These are phyloP conservation scores for Asterophora parasitica DNA, from an alignment of 768 basidiomycete genomes.

Conservation along the genomic window DNA sequence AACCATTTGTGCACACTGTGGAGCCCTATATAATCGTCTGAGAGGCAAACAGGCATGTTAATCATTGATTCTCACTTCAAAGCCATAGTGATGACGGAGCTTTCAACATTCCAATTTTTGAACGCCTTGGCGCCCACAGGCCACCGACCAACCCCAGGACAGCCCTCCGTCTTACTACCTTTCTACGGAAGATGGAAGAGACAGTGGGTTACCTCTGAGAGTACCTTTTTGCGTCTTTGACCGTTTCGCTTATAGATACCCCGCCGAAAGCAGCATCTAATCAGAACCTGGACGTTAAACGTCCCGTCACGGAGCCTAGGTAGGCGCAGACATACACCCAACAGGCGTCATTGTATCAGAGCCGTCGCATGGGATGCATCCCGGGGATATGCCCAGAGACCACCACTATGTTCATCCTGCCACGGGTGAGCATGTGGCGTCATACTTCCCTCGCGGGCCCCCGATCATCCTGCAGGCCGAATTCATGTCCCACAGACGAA, in stretches of 20 bases:
- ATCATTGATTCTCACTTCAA: constrained; percentile 1
- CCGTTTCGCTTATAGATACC: not conserved
- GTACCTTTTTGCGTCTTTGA: not conserved
- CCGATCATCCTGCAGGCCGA: constrained; percentile 73
- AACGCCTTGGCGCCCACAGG: constrained; percentile 7
- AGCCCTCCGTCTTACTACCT: constrained; percentile 49
- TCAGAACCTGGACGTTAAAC: constrained; percentile 10
- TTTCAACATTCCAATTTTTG: constrained; percentile 1
- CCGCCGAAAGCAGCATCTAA: not conserved
- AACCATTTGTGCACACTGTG: constrained; percentile 1
- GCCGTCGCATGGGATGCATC: constrained; percentile 8
- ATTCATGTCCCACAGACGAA: constrained; percentile 55
- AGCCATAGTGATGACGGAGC: constrained; percentile 12
- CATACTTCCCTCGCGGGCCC: constrained; percentile 72
- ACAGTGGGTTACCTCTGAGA: constrained; percentile 20
- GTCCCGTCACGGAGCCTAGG: constrained; percentile 2
- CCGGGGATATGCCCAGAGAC: constrained; percentile 37
- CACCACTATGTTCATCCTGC: constrained; percentile 66
- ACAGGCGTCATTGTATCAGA: constrained; percentile 13
- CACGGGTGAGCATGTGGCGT: constrained; percentile 54
- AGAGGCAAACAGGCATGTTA: too few relatives aligned
- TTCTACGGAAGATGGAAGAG: constrained; percentile 23
- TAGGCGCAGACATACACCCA: not conserved
- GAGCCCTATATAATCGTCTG: not conserved
- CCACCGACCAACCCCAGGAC: constrained; percentile 25